Evolutionary conservation across 768 basidiomycete species (phyloP).

Genomic region (Calocera viscosa): DNA sequence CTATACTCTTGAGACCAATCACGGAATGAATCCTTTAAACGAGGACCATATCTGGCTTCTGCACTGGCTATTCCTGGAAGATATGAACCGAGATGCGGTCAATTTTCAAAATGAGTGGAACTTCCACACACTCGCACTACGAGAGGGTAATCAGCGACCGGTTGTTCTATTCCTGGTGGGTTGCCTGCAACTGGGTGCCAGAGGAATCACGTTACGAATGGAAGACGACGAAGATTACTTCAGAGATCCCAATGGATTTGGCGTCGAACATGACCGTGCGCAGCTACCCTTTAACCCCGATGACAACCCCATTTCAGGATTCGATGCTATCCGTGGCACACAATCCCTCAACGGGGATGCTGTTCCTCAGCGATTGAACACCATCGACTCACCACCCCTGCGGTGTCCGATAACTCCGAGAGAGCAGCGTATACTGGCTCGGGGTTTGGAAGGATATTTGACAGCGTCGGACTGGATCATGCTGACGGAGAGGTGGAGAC

Average conservation of each 20-base stretch:
- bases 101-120: conserved; percentile 13
- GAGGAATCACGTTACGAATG: background rate
- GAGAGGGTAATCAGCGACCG: background rate
- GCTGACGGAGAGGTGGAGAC: background rate
- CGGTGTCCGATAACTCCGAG: background rate
- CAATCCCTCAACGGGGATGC: background rate
- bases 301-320: background rate
- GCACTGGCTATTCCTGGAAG: conserved; percentile 13
- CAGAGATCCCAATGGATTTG: background rate
- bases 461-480: background rate
- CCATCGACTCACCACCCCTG: background rate
- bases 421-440: background rate
- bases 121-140: conserved; percentile 8
- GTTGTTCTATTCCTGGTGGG: background rate
- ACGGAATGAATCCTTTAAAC: conserved; percentile 5
- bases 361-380: background rate
- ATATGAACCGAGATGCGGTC: conserved; percentile 13
- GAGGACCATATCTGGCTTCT: conserved; percentile 14
- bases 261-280: background rate
- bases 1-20: conserved; percentile 9
- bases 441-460: background rate
- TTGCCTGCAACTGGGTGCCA: background rate
- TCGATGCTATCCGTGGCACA: background rate
- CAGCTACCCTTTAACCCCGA: background rate
- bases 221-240: background rate